Base-by-base conservation (phyloP, 441 rosid species). In the Populus hybrid region DNA sequence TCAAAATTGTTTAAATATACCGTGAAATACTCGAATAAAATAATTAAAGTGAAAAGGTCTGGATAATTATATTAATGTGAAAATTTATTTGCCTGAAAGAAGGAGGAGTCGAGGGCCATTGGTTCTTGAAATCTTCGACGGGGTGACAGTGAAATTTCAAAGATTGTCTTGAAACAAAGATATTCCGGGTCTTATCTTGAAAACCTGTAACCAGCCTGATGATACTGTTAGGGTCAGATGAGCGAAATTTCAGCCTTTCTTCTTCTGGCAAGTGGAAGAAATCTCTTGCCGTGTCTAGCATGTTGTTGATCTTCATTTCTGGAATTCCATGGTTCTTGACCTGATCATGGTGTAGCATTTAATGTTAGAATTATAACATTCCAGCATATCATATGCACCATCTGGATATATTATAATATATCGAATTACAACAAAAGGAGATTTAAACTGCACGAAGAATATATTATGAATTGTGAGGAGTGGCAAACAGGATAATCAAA, bases 61-160 rank as follows among this genome's bases (percentile, higher is more conserved):
- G 18, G 53, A 14, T 45, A 45, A 45, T 12, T 14, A 4, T 45
- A 14, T 45, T 45, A 14, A 45, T 45, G 53, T 45, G 53, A 45
- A 12, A 14, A 12, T 45, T 45, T 45, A 4, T 45, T 45, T 29
- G 87, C 92, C 85, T 79, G 81, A 89, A 89, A 2, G 81, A 79
- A 26, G 86, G 84, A 64, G 90, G 92, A 77, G 82, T 84, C 35
- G 80, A 61, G 6, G 92, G 92, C 92, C 89, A 88, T 67, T 86
- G 87, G 3, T 77, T 73, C 35, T 80, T 35, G 71, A 80, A 85
- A 24, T 83, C 84, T 36, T 86, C 83, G 18, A 89, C 75, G 65
- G 90, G 92, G 77, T 83, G 77, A 71, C 92, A 89, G 66, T 89
- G 89, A 80, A 88, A 75, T 71, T 89, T 84, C 38, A 89, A 74